Base-by-base conservation (phyloP, 2,329 filamentous ascomycete genomes). In the Aspergillus neotritici region DNA sequence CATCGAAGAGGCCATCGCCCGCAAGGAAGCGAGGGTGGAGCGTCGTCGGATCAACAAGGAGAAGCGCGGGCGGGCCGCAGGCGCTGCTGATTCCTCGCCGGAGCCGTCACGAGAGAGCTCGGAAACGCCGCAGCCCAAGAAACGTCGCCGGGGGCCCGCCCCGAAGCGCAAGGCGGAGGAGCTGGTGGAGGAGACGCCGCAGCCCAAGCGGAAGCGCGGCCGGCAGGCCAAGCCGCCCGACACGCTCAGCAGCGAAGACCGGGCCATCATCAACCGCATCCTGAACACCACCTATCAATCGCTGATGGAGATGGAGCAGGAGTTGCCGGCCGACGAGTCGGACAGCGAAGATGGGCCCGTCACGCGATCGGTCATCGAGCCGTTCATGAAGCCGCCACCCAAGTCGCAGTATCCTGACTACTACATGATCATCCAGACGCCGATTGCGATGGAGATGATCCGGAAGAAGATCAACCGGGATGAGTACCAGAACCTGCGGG, bases 361-460 rank as follows among this genome's bases (percentile, higher is more conserved):
- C 4, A 85, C 83, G 56, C 86, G 90, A 37, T 78, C 88, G 41
- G 87, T 96, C 61, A 96, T 96, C 52, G 89, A 90, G 28, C 91
- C 90, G 0, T 98, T 98, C 67, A 79, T 97, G 66, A 90, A 93
- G 61, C 75, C 96, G 28, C 91, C 91, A 1, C 84, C 88, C 32
- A 94, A 88, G 71, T 83, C 84, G 46, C 83, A 91, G 47, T 98
- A 94, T 62, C 86, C 88, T 17, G 90, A 97, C 63, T 98, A 98
- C 72, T 98, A 96, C 65, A 72, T 91, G 62, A 82, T 96, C 65
- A 98, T 98, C 64, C 80, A 84, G 61, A 84, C 83, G 42, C 93
- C 93, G 0, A 96, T 98, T 61, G 91, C 87, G 61, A 95, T 97
- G 86, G 93, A 95, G 56, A 83, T 89, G 64, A 95, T 98, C 60